Evolutionary conservation across 768 basidiomycete species (phyloP).

Genomic region (Pisolithus sp.): DNA sequence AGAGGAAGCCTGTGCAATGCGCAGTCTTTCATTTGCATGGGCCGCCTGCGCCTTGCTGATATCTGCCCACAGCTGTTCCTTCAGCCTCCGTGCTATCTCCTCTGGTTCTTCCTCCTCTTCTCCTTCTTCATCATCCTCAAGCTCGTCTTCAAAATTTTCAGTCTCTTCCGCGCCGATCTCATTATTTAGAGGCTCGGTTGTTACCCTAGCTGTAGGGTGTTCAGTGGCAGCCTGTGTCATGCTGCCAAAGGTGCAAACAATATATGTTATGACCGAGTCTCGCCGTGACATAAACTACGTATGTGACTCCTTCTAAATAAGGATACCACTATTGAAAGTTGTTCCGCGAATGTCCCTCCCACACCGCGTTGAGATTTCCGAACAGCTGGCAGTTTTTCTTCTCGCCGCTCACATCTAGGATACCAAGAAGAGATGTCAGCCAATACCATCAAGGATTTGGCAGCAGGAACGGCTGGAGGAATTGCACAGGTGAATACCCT

Average conservation of each 20-base stretch:
- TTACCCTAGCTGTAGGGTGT: not conserved
- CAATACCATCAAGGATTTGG: constrained; percentile 78
- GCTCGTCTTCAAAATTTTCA: constrained; percentile 6
- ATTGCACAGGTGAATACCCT: constrained; percentile 62
- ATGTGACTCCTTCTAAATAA: too few species aligned
- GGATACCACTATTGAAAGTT: too few species aligned
- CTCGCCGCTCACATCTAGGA: not conserved
- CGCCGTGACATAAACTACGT: too few species aligned
- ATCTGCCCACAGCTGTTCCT: constrained; percentile 76
- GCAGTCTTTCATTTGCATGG: constrained; percentile 20
- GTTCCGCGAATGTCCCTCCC: too few species aligned
- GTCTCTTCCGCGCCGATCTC: constrained; percentile 41
- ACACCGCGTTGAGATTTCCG: too few species aligned
- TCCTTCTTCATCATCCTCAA: constrained; percentile 49
- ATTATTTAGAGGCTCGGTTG: constrained; percentile 18
- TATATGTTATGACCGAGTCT: too few species aligned
- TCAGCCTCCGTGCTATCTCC: constrained; percentile 65
- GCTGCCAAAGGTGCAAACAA: too few species aligned
- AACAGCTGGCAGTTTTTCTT: too few species aligned
- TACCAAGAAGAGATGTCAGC: constrained; percentile 19
- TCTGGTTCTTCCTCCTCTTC: constrained; percentile 63
- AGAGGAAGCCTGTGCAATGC: constrained; percentile 10
- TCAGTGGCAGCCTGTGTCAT: not conserved
- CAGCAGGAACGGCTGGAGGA: constrained; percentile 88
- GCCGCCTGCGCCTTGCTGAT: constrained; percentile 58